A percentile compares a stretch with the other conserved stretches of the same genome.
phyloP scores from a whole-genome alignment of 768 basidiomycete species.

The Leucosporidium scottii region DNA sequence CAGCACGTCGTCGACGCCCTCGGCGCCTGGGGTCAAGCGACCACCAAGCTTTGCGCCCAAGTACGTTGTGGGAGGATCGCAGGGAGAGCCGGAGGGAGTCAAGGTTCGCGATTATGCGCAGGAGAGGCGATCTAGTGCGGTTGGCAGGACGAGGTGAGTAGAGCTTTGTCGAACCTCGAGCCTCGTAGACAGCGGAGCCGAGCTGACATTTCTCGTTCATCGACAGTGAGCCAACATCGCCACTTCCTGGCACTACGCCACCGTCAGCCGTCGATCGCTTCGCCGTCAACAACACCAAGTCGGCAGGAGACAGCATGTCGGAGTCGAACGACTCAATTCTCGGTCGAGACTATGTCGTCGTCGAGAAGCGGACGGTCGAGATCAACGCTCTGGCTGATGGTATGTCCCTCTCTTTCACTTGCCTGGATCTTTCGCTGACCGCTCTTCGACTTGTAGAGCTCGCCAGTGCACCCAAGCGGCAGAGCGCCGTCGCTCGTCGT shows the following conservation, averaged over 20 bases:
- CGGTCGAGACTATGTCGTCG: constrained; percentile 75
- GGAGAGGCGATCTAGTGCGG: background rate
- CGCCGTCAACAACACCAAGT: constrained; percentile 6
- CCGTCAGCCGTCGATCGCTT: constrained; percentile 25
- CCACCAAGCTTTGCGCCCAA: constrained; percentile 30
- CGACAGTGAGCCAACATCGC: constrained; percentile 21
- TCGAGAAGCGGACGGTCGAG: constrained; percentile 85
- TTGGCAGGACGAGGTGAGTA: background rate
- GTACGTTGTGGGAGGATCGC: constrained; percentile 29
- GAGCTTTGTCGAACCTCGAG: background rate
- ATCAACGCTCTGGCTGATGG: constrained; percentile 89
- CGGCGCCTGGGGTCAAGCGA: background rate
- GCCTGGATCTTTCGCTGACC: no score
- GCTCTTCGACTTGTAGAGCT: constrained; percentile 40
- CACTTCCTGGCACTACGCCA: constrained; percentile 20
- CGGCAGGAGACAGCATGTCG: constrained; percentile 44
- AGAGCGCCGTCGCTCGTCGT: constrained; percentile 40
- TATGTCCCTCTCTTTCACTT: no score
- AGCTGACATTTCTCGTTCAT: background rate
- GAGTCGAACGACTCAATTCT: constrained; percentile 47
- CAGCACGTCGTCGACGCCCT: background rate
- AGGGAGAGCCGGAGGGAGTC: background rate
- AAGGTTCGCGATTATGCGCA: constrained; percentile 7
- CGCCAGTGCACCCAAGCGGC: constrained; percentile 42
- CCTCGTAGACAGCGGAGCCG: no score